These are phyloP conservation scores for Umbelopsis sp. DNA, from an alignment of 192 early-diverging fungal genomes.

Conservation along the genomic window DNA sequence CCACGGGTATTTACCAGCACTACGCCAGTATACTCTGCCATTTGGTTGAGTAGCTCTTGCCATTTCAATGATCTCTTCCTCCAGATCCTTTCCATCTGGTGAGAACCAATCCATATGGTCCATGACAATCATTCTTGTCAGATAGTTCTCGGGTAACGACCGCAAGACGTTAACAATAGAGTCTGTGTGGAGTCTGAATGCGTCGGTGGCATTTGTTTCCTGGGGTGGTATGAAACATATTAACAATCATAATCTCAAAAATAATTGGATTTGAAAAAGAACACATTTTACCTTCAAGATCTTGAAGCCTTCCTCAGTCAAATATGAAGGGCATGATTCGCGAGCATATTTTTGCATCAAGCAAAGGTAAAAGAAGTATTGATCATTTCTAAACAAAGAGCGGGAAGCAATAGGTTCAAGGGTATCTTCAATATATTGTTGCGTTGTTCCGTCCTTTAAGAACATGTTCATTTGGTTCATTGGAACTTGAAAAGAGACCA, in stretches of 20 bases:
- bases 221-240: background rate
- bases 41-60: constrained; percentile 57
- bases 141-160: constrained; percentile 60
- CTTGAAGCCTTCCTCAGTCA: constrained; percentile 71
- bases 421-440: constrained; percentile 80
- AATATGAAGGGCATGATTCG: constrained; percentile 72
- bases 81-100: constrained; percentile 43
- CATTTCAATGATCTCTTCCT: constrained; percentile 69
- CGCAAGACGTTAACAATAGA: constrained; percentile 72
- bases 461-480: constrained; percentile 88
- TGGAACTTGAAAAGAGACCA: constrained; percentile 53
- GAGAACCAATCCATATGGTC: constrained; percentile 91
- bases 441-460: constrained; percentile 73
- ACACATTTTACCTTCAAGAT: constrained; percentile 42
- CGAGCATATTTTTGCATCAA: constrained; percentile 72
- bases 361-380: constrained; percentile 86
- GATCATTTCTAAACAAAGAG: constrained; percentile 66
- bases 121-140: constrained; percentile 80
- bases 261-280: constrained; percentile 12
- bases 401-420: constrained; percentile 72
- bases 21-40: constrained; percentile 81
- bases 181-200: constrained; percentile 80
- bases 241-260: background rate
- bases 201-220: constrained; percentile 45
- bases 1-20: constrained; percentile 80